phyloP scores from a whole-genome alignment of 2,329 filamentous ascomycete genomes.

The Akanthomyces uredinophilus region DNA sequence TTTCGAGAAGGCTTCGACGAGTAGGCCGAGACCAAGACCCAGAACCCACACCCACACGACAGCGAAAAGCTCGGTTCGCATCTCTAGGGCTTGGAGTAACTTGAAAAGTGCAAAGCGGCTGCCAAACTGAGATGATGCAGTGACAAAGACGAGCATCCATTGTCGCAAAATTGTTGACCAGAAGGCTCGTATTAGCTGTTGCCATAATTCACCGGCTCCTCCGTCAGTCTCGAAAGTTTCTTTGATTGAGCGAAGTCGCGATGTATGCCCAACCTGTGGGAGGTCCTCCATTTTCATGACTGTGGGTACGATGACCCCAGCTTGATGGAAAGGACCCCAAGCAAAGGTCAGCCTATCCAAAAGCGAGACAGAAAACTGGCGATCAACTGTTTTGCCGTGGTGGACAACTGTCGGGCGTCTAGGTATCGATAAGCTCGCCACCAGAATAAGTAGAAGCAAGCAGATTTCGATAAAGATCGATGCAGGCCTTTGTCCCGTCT shows the following conservation, averaged over 20 bases:
- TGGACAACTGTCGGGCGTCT: too few species aligned
- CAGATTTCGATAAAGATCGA: neutral
- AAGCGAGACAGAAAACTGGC: neutral
- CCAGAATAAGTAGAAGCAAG: neutral
- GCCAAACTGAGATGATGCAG: conserved; percentile 4
- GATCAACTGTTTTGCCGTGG: too few species aligned
- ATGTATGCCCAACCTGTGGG: neutral
- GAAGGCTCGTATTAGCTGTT: neutral
- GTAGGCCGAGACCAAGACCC: neutral
- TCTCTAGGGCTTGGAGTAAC: conserved; percentile 2
- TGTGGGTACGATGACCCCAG: neutral
- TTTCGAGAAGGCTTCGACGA: conserved; percentile 2
- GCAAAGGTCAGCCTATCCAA: neutral
- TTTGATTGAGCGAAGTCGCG: neutral
- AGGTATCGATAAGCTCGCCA: neutral
- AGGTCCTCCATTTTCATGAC: neutral
- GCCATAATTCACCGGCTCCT: neutral
- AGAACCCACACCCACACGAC: neutral
- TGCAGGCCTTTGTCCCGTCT: too few species aligned
- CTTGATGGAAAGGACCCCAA: neutral
- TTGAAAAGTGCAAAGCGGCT: conserved; percentile 8
- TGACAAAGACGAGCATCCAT: conserved; percentile 8
- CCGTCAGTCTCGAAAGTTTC: neutral
- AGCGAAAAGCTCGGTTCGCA: neutral
- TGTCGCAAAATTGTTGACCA: neutral